Conservation (phyloP, 352 stramenopile genomes). For the Globisporangium nagaii region DNA sequence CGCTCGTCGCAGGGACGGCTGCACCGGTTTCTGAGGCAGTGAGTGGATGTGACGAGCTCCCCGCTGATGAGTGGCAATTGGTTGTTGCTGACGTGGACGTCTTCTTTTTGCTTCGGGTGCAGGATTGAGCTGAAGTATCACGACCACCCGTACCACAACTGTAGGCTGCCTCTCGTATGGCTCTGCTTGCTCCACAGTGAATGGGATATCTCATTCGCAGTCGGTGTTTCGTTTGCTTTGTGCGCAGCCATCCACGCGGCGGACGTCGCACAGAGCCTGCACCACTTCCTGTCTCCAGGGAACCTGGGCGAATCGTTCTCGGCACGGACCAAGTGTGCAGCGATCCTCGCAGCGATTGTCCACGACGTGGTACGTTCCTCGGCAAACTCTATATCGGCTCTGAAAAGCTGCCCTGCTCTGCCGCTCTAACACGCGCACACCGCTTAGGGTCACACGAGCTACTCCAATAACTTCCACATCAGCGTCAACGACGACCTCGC, state of each 20-base stretch:
- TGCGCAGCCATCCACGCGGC: constrained; percentile 66
- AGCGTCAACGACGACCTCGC: constrained; percentile 73
- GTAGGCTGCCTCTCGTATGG: constrained; percentile 22
- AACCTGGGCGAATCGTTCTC: constrained; percentile 49
- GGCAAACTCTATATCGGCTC: no score
- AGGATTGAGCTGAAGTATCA: constrained; percentile 64
- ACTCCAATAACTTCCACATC: constrained; percentile 88
- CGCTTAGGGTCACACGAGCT: constrained; percentile 74
- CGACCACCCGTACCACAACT: constrained; percentile 82
- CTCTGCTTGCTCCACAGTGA: no score
- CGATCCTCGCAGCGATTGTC: constrained; percentile 73
- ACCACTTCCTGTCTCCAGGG: constrained; percentile 60
- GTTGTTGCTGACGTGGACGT: background rate
- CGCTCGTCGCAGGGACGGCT: constrained; percentile 42
- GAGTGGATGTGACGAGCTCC: constrained; percentile 17
- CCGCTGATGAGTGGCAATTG: background rate
- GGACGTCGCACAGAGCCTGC: constrained; percentile 73
- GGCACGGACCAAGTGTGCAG: constrained; percentile 57
- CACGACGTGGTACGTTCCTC: constrained; percentile 62
- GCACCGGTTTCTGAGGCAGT: constrained; percentile 61
- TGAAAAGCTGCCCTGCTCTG: no score
- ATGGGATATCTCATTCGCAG: no score
- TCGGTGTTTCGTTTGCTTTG: no score
- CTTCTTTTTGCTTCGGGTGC: background rate
- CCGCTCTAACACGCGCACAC: background rate